Conservation (phyloP, 352 stramenopile species). For the Phytophthora pinifolia region DNA sequence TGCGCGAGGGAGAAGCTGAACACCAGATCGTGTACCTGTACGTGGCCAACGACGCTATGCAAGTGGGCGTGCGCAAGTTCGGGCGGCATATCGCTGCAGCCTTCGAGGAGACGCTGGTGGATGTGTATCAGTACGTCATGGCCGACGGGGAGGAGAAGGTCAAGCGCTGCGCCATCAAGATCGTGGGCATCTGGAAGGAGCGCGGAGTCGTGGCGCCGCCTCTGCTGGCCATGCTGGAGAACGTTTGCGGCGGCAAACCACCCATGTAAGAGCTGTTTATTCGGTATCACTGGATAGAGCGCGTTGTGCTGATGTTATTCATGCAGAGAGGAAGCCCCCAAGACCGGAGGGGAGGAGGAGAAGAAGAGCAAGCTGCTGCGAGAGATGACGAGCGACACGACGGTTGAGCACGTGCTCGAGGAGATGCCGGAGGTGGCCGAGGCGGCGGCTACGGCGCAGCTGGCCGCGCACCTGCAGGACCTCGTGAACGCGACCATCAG, state of each 20-base stretch:
- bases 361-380: constrained; percentile 29
- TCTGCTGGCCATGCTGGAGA: constrained; percentile 67
- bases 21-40: constrained; percentile 87
- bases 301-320: constrained; percentile 2
- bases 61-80: constrained; percentile 81
- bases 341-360: constrained; percentile 30
- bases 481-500: constrained; percentile 83
- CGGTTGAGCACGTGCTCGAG: constrained; percentile 54
- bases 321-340: constrained; percentile 32
- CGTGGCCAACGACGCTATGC: constrained; percentile 86
- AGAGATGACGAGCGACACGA: constrained; percentile 41
- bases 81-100: constrained; percentile 63
- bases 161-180: constrained; percentile 84
- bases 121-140: constrained; percentile 72
- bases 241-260: constrained; percentile 72
- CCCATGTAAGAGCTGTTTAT: constrained; percentile 39
- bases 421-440: constrained; percentile 70
- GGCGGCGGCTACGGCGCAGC: constrained; percentile 43
- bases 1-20: constrained; percentile 47
- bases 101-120: constrained; percentile 62
- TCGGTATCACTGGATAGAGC: neutral
- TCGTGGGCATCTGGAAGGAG: constrained; percentile 87
- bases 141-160: constrained; percentile 68
- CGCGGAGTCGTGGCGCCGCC: constrained; percentile 53
- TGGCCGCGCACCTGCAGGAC: constrained; percentile 58